Evolutionary conservation across 1,139 yeast genomes (phyloP).

Genomic region (Torulaspora pretoriensis): DNA sequence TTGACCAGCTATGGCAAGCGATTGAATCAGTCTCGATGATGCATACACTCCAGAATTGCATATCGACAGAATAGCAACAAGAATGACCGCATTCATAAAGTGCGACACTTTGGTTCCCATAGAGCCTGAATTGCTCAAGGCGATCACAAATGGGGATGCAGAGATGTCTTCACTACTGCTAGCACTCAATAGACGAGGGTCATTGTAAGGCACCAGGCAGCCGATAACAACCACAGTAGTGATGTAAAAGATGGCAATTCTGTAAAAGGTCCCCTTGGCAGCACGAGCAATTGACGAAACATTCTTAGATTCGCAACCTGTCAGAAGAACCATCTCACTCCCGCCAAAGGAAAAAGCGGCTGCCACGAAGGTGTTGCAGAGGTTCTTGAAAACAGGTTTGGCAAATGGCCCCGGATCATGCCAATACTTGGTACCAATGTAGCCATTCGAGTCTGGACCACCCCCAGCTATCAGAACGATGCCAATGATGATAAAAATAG

Average conservation of each 20-base stretch:
- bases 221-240: conserved; percentile 47
- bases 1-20: conserved; percentile 74
- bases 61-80: conserved; percentile 64
- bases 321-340: conserved; percentile 46
- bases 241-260: conserved; percentile 53
- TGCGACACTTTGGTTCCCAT: conserved; percentile 51
- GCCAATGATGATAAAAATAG: conserved; percentile 59
- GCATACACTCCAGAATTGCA: conserved; percentile 78
- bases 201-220: conserved; percentile 61
- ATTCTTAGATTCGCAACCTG: conserved; percentile 51
- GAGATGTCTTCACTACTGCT: conserved; percentile 43
- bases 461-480: conserved; percentile 60
- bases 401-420: conserved; percentile 56
- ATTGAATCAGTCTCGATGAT: conserved; percentile 75
- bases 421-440: conserved; percentile 54
- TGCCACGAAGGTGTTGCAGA: conserved; percentile 55
- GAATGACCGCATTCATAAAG: conserved; percentile 67
- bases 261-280: conserved; percentile 60
- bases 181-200: conserved; percentile 47
- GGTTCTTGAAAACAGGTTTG: conserved; percentile 69
- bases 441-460: conserved; percentile 51
- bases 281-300: conserved; percentile 52
- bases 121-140: conserved; percentile 54
- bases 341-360: conserved; percentile 67
- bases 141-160: conserved; percentile 71